phyloP scores from a whole-genome alignment of 148 eudicot species.

The Gaultheria prostrata region DNA sequence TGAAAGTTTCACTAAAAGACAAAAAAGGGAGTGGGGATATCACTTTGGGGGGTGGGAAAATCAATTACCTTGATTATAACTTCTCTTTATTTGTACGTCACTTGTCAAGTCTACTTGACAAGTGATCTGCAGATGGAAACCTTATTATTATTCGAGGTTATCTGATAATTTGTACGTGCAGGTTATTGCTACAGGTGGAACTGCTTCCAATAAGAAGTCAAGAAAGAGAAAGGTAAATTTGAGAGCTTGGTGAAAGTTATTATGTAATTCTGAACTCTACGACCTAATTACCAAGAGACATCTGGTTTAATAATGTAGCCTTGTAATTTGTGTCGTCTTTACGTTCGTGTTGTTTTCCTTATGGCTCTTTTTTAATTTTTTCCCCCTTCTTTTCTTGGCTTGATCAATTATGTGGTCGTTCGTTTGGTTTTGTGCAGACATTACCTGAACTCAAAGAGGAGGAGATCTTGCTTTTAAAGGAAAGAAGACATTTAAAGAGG shows the following conservation, averaged over 20 bases:
- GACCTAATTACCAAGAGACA: background rate
- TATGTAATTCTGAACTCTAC: background rate
- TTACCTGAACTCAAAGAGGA: slow-evolving; percentile 39
- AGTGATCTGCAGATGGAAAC: background rate
- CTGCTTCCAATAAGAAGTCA: slow-evolving; percentile 14
- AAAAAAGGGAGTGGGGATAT: too few relatives aligned
- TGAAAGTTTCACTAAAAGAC: too few relatives aligned
- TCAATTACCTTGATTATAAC: background rate
- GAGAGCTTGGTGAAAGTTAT: background rate
- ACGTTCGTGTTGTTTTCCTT: background rate
- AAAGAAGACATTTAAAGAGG: slow-evolving; percentile 38
- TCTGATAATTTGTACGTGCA: slow-evolving; percentile 2
- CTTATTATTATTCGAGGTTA: background rate
- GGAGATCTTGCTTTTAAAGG: slow-evolving; percentile 30
- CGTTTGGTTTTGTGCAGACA: slow-evolving; percentile 23
- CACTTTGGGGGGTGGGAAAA: too few relatives aligned
- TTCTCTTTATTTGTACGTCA: background rate
- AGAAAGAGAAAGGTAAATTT: slow-evolving; percentile 28
- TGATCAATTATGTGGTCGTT: background rate
- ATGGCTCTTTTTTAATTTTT: background rate
- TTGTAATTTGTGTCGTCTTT: background rate
- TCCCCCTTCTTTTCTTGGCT: background rate
- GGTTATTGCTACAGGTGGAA: slow-evolving; percentile 11
- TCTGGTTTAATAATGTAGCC: background rate
- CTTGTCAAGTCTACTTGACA: background rate